These are phyloP conservation scores for Colletotrichum lentis DNA, from an alignment of 2,329 filamentous ascomycete species.

Conservation along the genomic window DNA sequence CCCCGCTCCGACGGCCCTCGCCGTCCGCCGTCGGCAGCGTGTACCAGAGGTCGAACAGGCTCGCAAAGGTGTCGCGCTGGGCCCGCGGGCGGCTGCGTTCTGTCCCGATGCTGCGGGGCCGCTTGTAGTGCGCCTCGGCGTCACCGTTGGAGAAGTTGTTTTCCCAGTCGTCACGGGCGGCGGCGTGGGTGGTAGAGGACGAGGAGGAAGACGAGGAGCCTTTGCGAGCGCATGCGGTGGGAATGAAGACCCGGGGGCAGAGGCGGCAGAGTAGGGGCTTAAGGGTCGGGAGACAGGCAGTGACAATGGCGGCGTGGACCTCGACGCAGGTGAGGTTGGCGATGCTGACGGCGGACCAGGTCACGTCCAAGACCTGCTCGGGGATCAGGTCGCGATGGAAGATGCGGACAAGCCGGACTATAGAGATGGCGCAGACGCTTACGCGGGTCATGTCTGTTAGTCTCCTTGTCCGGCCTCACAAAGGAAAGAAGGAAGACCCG, in stretches of 20 bases:
- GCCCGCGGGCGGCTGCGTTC: conserved; percentile 22
- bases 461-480: not conserved
- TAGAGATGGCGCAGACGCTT: conserved; percentile 50
- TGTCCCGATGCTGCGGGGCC: conserved; percentile 40
- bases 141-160: conserved; percentile 32
- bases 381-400: conserved; percentile 36
- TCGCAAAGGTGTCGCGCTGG: conserved; percentile 25
- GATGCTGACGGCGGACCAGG: conserved; percentile 44
- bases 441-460: conserved; percentile 14
- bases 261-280: conserved; percentile 50
- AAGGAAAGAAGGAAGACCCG: not conserved
- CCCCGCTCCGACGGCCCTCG: conserved; percentile 1
- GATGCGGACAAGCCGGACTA: conserved; percentile 46
- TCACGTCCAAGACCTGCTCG: conserved; percentile 40
- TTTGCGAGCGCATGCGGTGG: not conserved
- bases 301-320: conserved; percentile 48
- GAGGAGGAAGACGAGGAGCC: not conserved
- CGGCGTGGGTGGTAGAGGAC: not conserved
- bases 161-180: conserved; percentile 27
- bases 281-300: conserved; percentile 50
- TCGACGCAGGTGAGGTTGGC: conserved; percentile 50
- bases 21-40: not conserved
- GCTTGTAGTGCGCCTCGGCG: conserved; percentile 17
- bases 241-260: conserved; percentile 41
- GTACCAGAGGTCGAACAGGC: conserved; percentile 9